Evolutionary conservation across 768 basidiomycete species (phyloP), one percentile per base, ranked within the genome.

Genomic region (Astraeus odoratus): DNA sequence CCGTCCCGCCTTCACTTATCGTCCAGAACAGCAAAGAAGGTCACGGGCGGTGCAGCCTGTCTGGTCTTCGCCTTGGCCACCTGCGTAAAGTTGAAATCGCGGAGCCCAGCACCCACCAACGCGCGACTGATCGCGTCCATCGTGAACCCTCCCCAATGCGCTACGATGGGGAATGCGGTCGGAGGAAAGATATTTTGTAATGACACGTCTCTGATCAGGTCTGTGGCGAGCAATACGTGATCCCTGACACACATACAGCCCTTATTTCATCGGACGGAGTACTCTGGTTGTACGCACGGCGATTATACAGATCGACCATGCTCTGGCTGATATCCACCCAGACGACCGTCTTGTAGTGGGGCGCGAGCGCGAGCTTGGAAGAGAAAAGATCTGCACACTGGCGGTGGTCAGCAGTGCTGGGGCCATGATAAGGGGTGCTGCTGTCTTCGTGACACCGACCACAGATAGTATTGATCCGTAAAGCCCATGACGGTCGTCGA

Each of bases 321-420:
- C 64, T 74, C 50, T 80, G 78, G 63, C 80, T 86, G 56, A 88
- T 83, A 56, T 90, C 88, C 12, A 85, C 78, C 8, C 86, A 88
- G 13, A 87, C 63, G 49, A 89, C 74, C 24, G 68, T 68, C 57
- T 78, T 82, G 37, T 74, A 74, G 51, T 83, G 66, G 1, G 78
- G 69, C 0, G 76, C 77, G 19, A n/a, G n/a, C n/a, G n/a, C n/a
- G n/a, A 89, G 70, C 34, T 74, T 71, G 50, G 76, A 71, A 2
- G 86, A 81, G 13, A 86, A 59, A 19, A 78, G 60, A 13, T 86
- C 87, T 88, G n/a, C n/a, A 29, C 39, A 20, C 9, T 13, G 6
- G 24, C 16, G 37, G 20, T 3, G 5, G 13, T n/a, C n/a, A n/a
- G n/a, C n/a, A n/a, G n/a, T n/a, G n/a, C n/a, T 39, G 16, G 5